phyloP scores from a whole-genome alignment of 140 eudicot species.

The Cichorium intybus region DNA sequence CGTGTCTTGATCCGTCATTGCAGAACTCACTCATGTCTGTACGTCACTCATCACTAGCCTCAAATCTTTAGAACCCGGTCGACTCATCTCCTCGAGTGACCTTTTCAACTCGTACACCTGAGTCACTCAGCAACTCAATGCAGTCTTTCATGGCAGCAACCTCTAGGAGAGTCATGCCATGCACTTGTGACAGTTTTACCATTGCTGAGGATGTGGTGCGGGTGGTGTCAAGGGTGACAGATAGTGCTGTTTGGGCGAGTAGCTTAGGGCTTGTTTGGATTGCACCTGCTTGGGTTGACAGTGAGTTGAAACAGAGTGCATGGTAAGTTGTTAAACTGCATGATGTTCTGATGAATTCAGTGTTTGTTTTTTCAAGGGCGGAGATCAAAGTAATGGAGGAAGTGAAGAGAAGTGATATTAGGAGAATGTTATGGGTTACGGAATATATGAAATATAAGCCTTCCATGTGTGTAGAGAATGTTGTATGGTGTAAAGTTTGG shows the following conservation, averaged over 20 bases:
- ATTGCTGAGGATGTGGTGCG: slow-evolving; percentile 27
- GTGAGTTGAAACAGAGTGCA: slow-evolving; percentile 45
- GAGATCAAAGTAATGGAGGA: slow-evolving; percentile 19
- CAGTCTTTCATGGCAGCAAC: slow-evolving; percentile 43
- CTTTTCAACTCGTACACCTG: slow-evolving; percentile 27
- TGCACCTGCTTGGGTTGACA: slow-evolving; percentile 29
- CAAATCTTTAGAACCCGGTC: slow-evolving; percentile 30
- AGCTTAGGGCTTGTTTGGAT: slow-evolving; percentile 42
- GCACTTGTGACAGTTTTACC: slow-evolving; percentile 28
- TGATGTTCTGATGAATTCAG: slow-evolving; percentile 39
- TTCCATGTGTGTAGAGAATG: slow-evolving; percentile 10
- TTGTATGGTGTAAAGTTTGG: neutral
- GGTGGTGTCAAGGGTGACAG: slow-evolving; percentile 28
- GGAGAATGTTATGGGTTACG: neutral
- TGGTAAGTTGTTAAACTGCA: slow-evolving; percentile 44
- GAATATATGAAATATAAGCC: neutral
- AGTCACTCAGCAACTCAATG: slow-evolving; percentile 38
- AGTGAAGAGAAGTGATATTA: slow-evolving; percentile 5
- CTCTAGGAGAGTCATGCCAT: slow-evolving; percentile 33
- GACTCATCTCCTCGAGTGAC: slow-evolving; percentile 44
- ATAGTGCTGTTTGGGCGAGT: slow-evolving; percentile 38
- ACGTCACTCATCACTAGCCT: slow-evolving; percentile 37
- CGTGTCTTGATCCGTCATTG: slow-evolving; percentile 55
- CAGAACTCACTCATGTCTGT: slow-evolving; percentile 69
- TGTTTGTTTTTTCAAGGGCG: slow-evolving; percentile 17